Percentiles rank a stretch among this genome's conserved stretches.
These are phyloP conservation scores for Leccinum ponderosum DNA, from an alignment of 1,284 basidiomycete genomes.

Conservation along the genomic window DNA sequence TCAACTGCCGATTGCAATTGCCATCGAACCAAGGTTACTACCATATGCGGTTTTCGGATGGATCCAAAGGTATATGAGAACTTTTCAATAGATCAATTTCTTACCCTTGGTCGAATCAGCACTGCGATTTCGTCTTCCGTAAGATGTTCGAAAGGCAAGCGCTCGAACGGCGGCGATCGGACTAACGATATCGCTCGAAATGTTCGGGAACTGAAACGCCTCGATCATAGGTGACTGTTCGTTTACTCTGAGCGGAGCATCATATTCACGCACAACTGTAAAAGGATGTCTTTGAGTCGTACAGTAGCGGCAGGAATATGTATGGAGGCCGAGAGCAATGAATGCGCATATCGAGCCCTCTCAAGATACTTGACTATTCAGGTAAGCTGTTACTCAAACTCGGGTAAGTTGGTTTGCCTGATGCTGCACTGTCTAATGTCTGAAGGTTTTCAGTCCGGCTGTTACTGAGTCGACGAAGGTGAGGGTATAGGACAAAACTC, in stretches of 20 bases:
- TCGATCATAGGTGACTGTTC: conserved; percentile 55
- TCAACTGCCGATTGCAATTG: conserved; percentile 71
- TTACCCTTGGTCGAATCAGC: conserved; percentile 43
- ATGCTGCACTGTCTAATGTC: conserved; percentile 4
- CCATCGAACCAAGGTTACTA: conserved; percentile 70
- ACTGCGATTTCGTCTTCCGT: conserved; percentile 78
- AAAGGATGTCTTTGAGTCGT: conserved; percentile 75
- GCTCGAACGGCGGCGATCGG: conserved; percentile 47
- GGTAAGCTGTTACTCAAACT: conserved; percentile 63
- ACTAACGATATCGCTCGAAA: conserved; percentile 46
- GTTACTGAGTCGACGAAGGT: conserved; percentile 66
- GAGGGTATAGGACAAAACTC: conserved; percentile 8
- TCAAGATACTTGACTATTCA: conserved; percentile 58
- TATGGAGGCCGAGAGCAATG: conserved; percentile 72
- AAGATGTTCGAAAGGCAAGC: conserved; percentile 74
- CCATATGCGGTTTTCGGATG: conserved; percentile 75
- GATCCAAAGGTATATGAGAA: conserved; percentile 57
- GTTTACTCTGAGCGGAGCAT: conserved; percentile 1
- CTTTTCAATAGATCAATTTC: conserved; percentile 10
- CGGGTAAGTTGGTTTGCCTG: conserved; percentile 40
- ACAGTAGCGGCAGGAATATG: conserved; percentile 78
- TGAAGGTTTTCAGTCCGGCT: conserved; percentile 42
- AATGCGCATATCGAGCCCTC: conserved; percentile 63
- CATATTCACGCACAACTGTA: conserved; percentile 10
- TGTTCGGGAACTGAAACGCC: conserved; percentile 63